A percentile compares a stretch with the other conserved stretches of the same genome.
phyloP scores from a whole-genome alignment of 176 grass and related monocot species.

The Stipa capillata region DNA sequence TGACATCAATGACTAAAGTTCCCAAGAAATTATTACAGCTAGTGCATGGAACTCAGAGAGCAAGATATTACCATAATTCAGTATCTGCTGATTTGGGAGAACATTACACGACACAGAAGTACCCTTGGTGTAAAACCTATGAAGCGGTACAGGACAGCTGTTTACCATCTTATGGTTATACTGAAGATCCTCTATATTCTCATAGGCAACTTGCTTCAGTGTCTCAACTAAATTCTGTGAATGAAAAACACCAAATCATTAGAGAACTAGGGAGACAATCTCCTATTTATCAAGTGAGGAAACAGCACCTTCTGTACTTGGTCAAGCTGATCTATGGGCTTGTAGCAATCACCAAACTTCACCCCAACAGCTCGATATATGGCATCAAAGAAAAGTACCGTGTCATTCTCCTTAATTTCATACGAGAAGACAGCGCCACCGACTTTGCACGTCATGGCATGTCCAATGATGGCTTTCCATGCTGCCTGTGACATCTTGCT shows the following conservation, averaged over 20 bases:
- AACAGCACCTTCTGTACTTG: conserved; percentile 25
- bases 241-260: conserved; percentile 14
- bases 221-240: conserved; percentile 24
- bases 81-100: conserved; percentile 9
- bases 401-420: neutral
- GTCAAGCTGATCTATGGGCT: conserved; percentile 17
- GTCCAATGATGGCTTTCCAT: conserved; percentile 43
- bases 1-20: neutral
- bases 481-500: conserved; percentile 29
- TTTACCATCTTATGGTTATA: conserved; percentile 40
- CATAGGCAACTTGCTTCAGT: conserved; percentile 31
- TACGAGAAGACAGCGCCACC: conserved; percentile 15
- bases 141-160: conserved; percentile 13
- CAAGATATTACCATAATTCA: conserved; percentile 22
- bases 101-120: neutral
- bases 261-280: neutral
- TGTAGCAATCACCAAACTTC: conserved; percentile 41
- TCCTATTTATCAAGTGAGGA: neutral
- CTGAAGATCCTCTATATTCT: conserved; percentile 26
- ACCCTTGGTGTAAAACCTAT: neutral
- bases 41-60: neutral
- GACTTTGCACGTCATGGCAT: conserved; percentile 36
- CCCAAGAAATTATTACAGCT: neutral
- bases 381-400: conserved; percentile 38
- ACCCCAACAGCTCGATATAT: conserved; percentile 47